phyloP scores from a whole-genome alignment of 2,329 filamentous ascomycete species.

The Macrophomina pseudophaseolina region DNA sequence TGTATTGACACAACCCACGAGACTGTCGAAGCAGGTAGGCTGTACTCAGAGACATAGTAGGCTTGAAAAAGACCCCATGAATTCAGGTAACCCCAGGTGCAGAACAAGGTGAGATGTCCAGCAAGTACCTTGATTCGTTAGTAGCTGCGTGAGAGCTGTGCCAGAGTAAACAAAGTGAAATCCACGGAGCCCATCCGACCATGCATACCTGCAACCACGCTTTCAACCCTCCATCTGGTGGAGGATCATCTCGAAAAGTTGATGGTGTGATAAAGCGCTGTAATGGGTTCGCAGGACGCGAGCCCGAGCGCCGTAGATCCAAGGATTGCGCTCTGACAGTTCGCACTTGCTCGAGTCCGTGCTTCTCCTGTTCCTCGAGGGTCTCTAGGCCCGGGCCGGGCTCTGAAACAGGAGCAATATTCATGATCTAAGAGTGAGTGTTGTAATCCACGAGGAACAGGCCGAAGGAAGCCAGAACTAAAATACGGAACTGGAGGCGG shows the following conservation, averaged over 20 bases:
- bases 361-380: background rate
- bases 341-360: background rate
- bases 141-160: background rate
- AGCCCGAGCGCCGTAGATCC: background rate
- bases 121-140: slow-evolving; percentile 44
- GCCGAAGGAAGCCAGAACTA: background rate
- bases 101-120: slow-evolving; percentile 10
- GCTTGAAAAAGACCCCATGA: slow-evolving; percentile 43
- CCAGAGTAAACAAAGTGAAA: slow-evolving; percentile 26
- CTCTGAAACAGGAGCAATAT: background rate
- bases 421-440: background rate
- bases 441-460: background rate
- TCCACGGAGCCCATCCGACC: slow-evolving; percentile 20
- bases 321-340: background rate
- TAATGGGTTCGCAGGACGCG: slow-evolving; percentile 6
- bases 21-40: slow-evolving; percentile 25
- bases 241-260: slow-evolving; percentile 21
- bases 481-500: background rate
- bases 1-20: slow-evolving; percentile 15
- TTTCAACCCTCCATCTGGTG: slow-evolving; percentile 25
- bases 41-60: slow-evolving; percentile 38
- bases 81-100: slow-evolving; percentile 21
- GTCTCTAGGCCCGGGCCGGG: background rate
- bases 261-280: slow-evolving; percentile 22
- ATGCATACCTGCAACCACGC: background rate